Evolutionary conservation across 1,284 basidiomycete species (phyloP), one percentile per base, ranked within the genome.

Genomic region (Takashimella koratensis): DNA sequence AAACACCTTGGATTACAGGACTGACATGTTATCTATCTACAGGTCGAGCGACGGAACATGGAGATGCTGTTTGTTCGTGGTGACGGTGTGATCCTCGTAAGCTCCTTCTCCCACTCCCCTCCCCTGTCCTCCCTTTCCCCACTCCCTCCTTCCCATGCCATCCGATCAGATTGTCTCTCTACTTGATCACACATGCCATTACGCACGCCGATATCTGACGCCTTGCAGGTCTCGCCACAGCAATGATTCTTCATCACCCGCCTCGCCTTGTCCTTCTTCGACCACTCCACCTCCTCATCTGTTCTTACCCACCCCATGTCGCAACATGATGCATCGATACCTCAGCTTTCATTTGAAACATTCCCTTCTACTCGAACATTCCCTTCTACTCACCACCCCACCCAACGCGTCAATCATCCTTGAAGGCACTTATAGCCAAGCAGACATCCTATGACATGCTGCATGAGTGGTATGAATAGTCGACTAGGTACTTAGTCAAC

Each of bases 41-140:
- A 97, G 94, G 83, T 90, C 40, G 91, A 92, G 56, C 94, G 93
- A 78, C 82, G 94, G 65, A 94, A 90, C 76, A 86, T 94, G 81
- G 91, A 95, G 56, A 98, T 99, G 95, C 80, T 99, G 49, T 99
- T 98, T 68, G 94, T 99, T 2, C 82, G 95, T 72, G 95, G 95
- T 51, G 93, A 96, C 72, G 90, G 92, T 56, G 91, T 95, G 13
- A 94, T 95, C 61, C 78, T 95, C 72, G 90, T 92, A 60, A 58
- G 87, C 79, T 22, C 4, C 26, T 50, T 30, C 25, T 50, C 21
- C 26, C 49, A 12, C 21, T 23, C 19, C 22, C 22, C 20, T 13
- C 22, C 8, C 13, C 27, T 23, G n/a, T 39, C 26, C 21, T 12
- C 42, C 43, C n/a, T 44, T 21, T 27, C 16, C 5, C 21, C 39